Evolutionary conservation across 2,329 filamentous ascomycete genomes (phyloP).

Genomic region (Xylariales sp.): DNA sequence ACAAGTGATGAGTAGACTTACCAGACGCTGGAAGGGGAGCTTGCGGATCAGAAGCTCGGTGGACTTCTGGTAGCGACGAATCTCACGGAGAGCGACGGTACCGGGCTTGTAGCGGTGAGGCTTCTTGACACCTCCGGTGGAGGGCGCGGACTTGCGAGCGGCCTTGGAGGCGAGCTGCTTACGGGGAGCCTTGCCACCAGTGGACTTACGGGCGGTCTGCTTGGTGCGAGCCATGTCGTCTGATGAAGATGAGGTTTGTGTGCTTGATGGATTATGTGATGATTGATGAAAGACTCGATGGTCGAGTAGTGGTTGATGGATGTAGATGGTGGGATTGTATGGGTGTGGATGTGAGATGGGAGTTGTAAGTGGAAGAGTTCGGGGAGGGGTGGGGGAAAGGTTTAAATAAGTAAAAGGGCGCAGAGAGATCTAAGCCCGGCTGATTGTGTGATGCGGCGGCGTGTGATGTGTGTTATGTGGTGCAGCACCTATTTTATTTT

Average conservation of each 20-base stretch:
- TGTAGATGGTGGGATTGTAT: conserved; percentile 42
- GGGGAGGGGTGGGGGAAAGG: conserved; percentile 46
- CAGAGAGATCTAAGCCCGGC: conserved; percentile 34
- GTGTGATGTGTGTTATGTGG: too few relatives aligned
- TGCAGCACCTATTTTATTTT: too few relatives aligned
- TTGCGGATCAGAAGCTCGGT: conserved; percentile 97
- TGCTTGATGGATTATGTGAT: conserved; percentile 45
- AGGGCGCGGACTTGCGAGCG: conserved; percentile 96
- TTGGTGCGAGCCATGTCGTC: conserved; percentile 72
- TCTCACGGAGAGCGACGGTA: conserved; percentile 98
- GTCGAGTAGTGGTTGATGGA: conserved; percentile 48
- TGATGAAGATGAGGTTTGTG: conserved; percentile 46
- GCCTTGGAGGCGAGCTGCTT: conserved; percentile 99
- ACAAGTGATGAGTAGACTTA: conserved; percentile 52
- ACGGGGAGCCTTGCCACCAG: conserved; percentile 80
- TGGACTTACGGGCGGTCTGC: conserved; percentile 80
- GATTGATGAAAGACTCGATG: conserved; percentile 42
- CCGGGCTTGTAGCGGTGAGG: conserved; percentile 89
- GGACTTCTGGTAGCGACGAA: conserved; percentile 97
- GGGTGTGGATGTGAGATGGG: conserved; percentile 42
- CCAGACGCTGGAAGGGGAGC: conserved; percentile 96
- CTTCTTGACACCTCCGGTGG: conserved; percentile 97
- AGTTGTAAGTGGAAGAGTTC: conserved; percentile 47
- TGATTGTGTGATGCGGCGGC: conserved; percentile 45
- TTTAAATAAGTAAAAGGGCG: conserved; percentile 49